Evolutionary conservation across 768 basidiomycete species (phyloP), one percentile per base, ranked within the genome.

Genomic region (Cubamyces lactineus): DNA sequence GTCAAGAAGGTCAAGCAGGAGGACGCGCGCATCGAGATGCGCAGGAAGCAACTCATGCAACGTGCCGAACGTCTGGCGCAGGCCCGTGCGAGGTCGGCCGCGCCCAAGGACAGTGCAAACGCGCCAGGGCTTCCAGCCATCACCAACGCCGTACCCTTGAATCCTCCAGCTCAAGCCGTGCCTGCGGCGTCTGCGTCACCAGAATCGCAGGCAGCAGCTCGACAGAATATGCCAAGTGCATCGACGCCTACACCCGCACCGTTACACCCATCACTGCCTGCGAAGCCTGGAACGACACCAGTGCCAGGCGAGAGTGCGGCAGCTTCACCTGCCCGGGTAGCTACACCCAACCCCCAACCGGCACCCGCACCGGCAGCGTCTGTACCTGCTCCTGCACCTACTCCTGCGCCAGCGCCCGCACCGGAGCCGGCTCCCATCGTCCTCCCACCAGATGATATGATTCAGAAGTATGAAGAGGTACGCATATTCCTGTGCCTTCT

Each of bases 261-360:
- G 3, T 75, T 89, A 48, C 88, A 89, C 66, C 88, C 87, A 1
- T 89, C 88, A 1, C 76, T 91, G 26, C 89, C 90, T 11, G 83
- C 88, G 7, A 89, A 88, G 69, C 89, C 90, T 46, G 84, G 82
- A 19, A 74, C 80, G 24, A 67, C 73, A 45, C 67, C 77, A 6
- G 71, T 59, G n/a, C 56, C 68, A 49, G 41, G 62, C 24, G 55
- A 63, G 16, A 61, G 54, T 21, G 60, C 73, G 19, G 71, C 78
- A 9, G 73, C 78, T 72, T 57, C 66, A 72, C 53, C 62, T 56
- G 61, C 53, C 26, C 21, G 56, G 23, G 51, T 57, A 43, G 51
- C 67, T 6, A 68, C 59, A 34, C 68, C 74, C 16, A 60, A 72
- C 19, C 68, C 76, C 12, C 63, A 73, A 1, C 64, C 75, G 66